Conservation (phyloP, 208 protist species). For the Leishmania turanica region DNA sequence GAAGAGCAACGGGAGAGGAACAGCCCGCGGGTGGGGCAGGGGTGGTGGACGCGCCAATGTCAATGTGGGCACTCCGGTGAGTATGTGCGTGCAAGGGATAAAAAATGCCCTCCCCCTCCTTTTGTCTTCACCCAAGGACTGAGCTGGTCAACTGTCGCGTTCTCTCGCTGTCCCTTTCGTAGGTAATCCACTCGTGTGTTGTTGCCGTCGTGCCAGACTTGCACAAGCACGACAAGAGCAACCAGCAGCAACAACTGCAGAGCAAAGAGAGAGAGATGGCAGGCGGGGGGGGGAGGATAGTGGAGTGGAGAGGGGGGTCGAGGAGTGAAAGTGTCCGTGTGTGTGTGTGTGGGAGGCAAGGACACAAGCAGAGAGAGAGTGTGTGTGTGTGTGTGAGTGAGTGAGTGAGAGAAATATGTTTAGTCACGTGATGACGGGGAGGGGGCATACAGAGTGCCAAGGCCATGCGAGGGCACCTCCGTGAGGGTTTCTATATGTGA, state of each 20-base stretch:
- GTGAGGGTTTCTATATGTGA: background rate
- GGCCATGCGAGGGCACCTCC: background rate
- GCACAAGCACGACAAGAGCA: background rate
- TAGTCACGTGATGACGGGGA: background rate
- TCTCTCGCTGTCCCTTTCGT: background rate
- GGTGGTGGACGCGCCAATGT: background rate
- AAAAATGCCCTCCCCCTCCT: background rate
- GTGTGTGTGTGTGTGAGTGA: background rate
- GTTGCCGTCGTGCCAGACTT: background rate
- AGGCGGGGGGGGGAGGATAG: background rate
- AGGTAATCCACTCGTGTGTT: background rate
- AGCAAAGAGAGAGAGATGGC: background rate
- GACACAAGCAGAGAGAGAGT: background rate
- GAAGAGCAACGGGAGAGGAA: background rate
- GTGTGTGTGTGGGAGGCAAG: background rate
- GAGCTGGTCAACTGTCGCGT: background rate
- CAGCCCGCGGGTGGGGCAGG: background rate
- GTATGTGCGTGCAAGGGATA: background rate
- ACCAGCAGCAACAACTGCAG: background rate
- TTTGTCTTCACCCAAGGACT: background rate
- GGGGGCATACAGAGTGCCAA: background rate
- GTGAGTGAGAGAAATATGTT: background rate
- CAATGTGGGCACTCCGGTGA: background rate
- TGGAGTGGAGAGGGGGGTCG: background rate
- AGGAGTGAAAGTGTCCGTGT: background rate